Evolutionary conservation across 306 rosid species (phyloP), one percentile per base, ranked within the genome.

Genomic region (Quercus dentata): DNA sequence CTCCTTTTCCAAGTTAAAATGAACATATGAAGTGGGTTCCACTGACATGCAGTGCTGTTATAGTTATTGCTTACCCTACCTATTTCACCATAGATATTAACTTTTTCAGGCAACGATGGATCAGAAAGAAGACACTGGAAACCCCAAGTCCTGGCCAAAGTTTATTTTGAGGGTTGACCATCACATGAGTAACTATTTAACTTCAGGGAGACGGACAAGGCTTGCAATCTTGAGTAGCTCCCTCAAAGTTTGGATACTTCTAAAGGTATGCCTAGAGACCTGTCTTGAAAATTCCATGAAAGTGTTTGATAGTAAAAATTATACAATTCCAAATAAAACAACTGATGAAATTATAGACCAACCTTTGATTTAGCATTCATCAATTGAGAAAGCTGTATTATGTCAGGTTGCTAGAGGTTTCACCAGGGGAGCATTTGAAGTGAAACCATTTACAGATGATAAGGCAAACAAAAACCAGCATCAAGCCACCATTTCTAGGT

Each of bases 331-430:
- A 73, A 21, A 74, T 79, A 20, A 62, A 25, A 25, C 25, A 80
- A 61, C 56, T 56, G 38, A 44, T 19, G 69, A 23, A 59, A 59
- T 10, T 59, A 23, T 59, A 59, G 13, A 10, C 65, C 65, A 21
- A 59, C 27, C 28, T 4, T 23, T 59, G 3, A 23, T 59, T 23
- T 23, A 20, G 46, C 41, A 14, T 13, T n/a, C 46, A 64, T 64
- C 20, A 0, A 87, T 30, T 44, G 17, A 58, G 75, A 64, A 74
- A 62, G 76, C 72, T 79, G 64, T 76, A 30, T 85, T 83, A 10
- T 54, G 57, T 73, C 92, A 95, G 99, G 99, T 95, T 73, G 94
- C 96, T 56, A 89, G 99, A 88, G 94, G 93, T 80, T 91, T 95
- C 84, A 90, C 94, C 2, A 83, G 98, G 80, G 99, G 99, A 75